Evolutionary conservation across 306 rosid genomes (phyloP).

Genomic region (Vigna reflexopilosa): DNA sequence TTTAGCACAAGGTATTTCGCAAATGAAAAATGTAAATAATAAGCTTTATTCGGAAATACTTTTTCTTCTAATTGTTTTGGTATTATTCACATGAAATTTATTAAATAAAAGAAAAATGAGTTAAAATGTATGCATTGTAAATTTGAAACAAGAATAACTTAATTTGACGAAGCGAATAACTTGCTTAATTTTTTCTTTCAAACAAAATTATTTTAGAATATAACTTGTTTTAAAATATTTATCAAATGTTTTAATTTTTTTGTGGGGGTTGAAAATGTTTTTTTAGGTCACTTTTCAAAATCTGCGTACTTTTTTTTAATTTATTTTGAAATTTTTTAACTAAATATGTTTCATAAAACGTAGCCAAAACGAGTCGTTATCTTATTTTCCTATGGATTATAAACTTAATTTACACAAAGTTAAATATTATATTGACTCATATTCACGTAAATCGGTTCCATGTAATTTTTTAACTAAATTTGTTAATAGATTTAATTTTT

Average conservation of each 20-base stretch:
- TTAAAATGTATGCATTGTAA: neutral
- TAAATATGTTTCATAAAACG: neutral
- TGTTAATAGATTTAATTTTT: no score
- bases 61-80: neutral
- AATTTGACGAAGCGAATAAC: neutral
- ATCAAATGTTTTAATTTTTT: neutral
- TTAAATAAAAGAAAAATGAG: neutral
- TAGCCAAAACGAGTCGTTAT: neutral
- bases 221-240: neutral
- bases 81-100: neutral
- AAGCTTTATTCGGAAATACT: neutral
- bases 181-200: neutral
- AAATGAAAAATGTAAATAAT: neutral
- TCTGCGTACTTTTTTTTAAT: no score
- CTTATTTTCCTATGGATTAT: neutral
- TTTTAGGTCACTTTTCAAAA: no score
- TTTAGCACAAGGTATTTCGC: neutral
- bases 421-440: no score
- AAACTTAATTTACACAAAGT: no score
- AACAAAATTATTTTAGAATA: neutral
- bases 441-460: no score
- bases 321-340: neutral
- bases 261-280: no score
- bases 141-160: neutral
- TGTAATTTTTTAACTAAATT: no score